phyloP scores from a whole-genome alignment of 768 basidiomycete genomes.

The Pulveroboletus sp. region DNA sequence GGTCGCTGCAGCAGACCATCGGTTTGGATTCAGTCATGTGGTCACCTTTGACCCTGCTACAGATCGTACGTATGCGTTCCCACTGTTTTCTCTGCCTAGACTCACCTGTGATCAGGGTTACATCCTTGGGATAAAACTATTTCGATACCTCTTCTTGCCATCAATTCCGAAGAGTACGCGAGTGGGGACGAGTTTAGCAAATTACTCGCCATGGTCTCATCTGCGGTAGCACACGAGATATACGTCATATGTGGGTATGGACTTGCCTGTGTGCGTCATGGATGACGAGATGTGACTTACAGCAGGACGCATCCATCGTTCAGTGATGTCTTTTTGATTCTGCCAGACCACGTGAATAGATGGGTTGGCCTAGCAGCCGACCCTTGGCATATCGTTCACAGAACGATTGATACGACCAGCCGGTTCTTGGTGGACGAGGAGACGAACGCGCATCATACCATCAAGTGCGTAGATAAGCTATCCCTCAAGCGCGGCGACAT shows the following conservation, averaged over 20 bases:
- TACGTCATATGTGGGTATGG: slow-evolving; percentile 12
- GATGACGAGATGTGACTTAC: not conserved
- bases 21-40: slow-evolving; percentile 24
- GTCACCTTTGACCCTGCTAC: slow-evolving; percentile 30
- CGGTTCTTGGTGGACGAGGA: slow-evolving; percentile 19
- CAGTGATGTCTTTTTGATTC: slow-evolving; percentile 34
- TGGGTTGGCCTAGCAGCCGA: slow-evolving; percentile 22
- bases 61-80: slow-evolving; percentile 18
- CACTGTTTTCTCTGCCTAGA: slow-evolving; percentile 14
- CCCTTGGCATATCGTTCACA: slow-evolving; percentile 16
- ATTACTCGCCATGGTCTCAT: slow-evolving; percentile 28
- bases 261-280: not conserved
- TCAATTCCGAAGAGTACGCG: slow-evolving; percentile 42
- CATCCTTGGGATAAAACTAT: slow-evolving; percentile 24
- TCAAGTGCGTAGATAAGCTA: slow-evolving; percentile 1
- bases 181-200: slow-evolving; percentile 34
- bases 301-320: slow-evolving; percentile 35
- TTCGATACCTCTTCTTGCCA: slow-evolving; percentile 34
- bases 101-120: slow-evolving; percentile 22
- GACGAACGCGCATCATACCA: not conserved
- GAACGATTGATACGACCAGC: slow-evolving; percentile 17
- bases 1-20: slow-evolving; percentile 20
- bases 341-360: slow-evolving; percentile 28
- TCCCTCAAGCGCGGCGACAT: slow-evolving; percentile 8
- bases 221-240: slow-evolving; percentile 4